A percentile compares a stretch with the other conserved stretches of the same genome.
phyloP scores from a whole-genome alignment of 2,329 filamentous ascomycete genomes.

The Penicillium sp. region DNA sequence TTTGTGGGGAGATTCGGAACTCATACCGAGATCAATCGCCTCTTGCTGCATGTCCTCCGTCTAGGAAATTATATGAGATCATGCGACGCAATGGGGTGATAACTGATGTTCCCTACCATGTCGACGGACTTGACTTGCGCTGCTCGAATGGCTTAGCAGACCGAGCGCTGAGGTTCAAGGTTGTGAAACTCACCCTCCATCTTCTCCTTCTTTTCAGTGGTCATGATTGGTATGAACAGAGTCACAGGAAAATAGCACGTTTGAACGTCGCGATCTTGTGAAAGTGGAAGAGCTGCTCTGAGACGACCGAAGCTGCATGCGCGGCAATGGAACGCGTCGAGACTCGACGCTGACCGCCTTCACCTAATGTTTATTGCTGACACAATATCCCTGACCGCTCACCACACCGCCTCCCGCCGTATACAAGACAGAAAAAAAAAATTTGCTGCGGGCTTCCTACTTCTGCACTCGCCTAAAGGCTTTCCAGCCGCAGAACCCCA shows the following conservation, averaged over 20 bases:
- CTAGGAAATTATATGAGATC: constrained; percentile 50
- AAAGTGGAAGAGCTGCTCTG: background rate
- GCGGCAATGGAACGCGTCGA: constrained; percentile 14
- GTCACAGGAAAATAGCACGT: background rate
- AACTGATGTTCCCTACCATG: constrained; percentile 65
- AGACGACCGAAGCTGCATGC: constrained; percentile 3
- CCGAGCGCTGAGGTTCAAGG: constrained; percentile 1
- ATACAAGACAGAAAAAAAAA: constrained; percentile 34
- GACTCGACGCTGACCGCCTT: constrained; percentile 14
- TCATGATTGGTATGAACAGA: constrained; percentile 29
- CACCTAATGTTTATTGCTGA: constrained; percentile 12
- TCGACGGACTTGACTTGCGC: constrained; percentile 97
- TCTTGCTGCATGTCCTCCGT: constrained; percentile 97
- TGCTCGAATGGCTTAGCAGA: constrained; percentile 42
- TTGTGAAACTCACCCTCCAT: constrained; percentile 62
- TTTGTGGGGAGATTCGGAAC: background rate
- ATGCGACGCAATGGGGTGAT: constrained; percentile 5
- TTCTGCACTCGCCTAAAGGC: constrained; percentile 17
- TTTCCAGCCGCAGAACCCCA: constrained; percentile 29
- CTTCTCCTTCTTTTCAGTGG: constrained; percentile 64
- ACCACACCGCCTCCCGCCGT: constrained; percentile 35
- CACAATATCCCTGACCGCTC: constrained; percentile 3
- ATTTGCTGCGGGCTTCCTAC: constrained; percentile 11
- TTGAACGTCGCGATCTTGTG: background rate
- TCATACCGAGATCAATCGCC: constrained; percentile 88